Percentiles rank a stretch among this genome's conserved stretches.
Conservation (phyloP, 148 eudicot genomes). For the Camellia sinensis region DNA sequence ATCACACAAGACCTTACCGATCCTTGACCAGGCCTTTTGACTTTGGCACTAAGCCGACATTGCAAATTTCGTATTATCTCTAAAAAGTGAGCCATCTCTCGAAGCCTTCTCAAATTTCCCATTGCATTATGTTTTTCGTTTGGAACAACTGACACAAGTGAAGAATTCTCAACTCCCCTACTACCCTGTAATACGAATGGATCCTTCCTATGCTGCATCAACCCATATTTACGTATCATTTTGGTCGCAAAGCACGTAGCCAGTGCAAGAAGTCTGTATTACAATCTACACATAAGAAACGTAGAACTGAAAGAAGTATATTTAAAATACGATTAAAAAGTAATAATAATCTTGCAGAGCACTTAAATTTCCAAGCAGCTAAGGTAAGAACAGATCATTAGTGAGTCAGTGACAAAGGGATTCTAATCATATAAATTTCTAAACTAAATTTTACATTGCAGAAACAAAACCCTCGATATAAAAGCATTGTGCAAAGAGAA, state of each 20-base stretch:
- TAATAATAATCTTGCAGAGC: neutral
- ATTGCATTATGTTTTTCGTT: constrained; percentile 30
- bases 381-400: neutral
- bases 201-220: constrained; percentile 44
- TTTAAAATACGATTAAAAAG: neutral
- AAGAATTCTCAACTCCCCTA: constrained; percentile 24
- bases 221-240: constrained; percentile 73
- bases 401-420: neutral
- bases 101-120: constrained; percentile 46
- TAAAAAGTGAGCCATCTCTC: constrained; percentile 72
- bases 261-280: constrained; percentile 73
- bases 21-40: constrained; percentile 58
- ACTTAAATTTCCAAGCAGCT: neutral
- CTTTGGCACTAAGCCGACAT: constrained; percentile 56
- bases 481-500: neutral
- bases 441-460: neutral
- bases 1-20: constrained; percentile 39
- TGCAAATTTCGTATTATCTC: constrained; percentile 76
- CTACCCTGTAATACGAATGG: constrained; percentile 24
- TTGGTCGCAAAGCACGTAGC: constrained; percentile 69
- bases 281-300: constrained; percentile 22
- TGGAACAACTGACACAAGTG: constrained; percentile 31
- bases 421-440: neutral
- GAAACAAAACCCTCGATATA: neutral
- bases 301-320: constrained; percentile 1